Conservation (phyloP, 2,329 filamentous ascomycete species). For the Cytospora schulzeri region DNA sequence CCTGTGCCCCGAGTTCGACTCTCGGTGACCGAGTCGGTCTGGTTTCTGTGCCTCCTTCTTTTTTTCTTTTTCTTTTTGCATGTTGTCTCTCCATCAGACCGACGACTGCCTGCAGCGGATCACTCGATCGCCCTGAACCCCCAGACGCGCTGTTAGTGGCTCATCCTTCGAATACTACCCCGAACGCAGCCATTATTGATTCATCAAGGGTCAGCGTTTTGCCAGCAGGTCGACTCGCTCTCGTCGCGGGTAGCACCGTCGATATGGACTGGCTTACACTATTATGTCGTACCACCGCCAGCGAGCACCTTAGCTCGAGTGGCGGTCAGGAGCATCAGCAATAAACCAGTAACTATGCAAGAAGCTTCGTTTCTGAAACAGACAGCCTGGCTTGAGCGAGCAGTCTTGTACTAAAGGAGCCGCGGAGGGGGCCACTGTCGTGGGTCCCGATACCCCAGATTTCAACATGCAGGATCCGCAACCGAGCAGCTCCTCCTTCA, state of each 20-base stretch:
- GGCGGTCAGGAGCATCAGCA: neutral
- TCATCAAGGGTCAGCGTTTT: too few relatives aligned
- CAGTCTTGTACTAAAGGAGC: neutral
- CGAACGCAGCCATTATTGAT: too few relatives aligned
- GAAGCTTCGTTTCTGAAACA: too few relatives aligned
- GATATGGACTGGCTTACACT: neutral
- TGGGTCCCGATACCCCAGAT: neutral
- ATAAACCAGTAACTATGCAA: neutral
- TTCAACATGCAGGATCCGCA: neutral
- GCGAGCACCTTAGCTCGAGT: neutral
- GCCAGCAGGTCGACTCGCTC: neutral
- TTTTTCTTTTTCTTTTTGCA: neutral
- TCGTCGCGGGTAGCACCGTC: neutral
- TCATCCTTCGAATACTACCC: too few relatives aligned
- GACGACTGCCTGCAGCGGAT: neutral
- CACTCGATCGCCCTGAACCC: neutral
- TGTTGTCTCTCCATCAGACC: neutral
- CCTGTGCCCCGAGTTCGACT: conserved; percentile 14
- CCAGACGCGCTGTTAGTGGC: too few relatives aligned
- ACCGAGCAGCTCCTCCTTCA: neutral
- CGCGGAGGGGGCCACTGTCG: neutral
- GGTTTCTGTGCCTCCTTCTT: neutral
- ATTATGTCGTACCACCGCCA: neutral
- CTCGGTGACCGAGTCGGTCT: conserved; percentile 3
- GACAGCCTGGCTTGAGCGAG: neutral